Percentiles rank a stretch among this genome's conserved stretches.
Evolutionary conservation across 23 red algal genomes (phyloP).

Genomic region (Agarophyton chilense): DNA sequence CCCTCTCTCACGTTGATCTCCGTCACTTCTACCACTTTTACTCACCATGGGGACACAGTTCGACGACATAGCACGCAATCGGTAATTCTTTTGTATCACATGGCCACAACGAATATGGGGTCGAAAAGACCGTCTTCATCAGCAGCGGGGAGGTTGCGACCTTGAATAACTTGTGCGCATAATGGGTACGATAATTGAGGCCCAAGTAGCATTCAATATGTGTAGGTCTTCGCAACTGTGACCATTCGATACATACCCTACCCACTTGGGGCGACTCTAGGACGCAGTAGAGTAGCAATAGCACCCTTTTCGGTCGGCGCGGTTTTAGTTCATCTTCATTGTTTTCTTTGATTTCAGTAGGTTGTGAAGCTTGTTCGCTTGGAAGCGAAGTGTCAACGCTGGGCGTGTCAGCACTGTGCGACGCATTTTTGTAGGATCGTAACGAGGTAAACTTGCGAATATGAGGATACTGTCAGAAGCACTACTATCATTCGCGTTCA

Average conservation of each 20-base stretch:
- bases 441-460: slow-evolving; percentile 37
- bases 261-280: background rate
- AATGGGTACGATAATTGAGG: slow-evolving; percentile 64
- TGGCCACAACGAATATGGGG: slow-evolving; percentile 66
- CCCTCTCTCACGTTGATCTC: slow-evolving; percentile 74
- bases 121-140: slow-evolving; percentile 83
- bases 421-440: slow-evolving; percentile 46
- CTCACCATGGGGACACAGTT: slow-evolving; percentile 77
- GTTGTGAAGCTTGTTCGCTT: too few relatives aligned
- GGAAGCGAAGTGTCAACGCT: background rate
- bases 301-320: background rate
- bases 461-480: slow-evolving; percentile 71
- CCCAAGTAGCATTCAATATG: slow-evolving; percentile 58
- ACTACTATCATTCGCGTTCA: slow-evolving; percentile 50
- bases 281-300: too few relatives aligned
- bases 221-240: slow-evolving; percentile 40
- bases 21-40: slow-evolving; percentile 69
- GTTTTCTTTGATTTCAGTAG: background rate
- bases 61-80: slow-evolving; percentile 41
- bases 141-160: slow-evolving; percentile 79
- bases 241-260: background rate
- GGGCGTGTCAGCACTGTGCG: background rate
- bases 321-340: slow-evolving; percentile 16
- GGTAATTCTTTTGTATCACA: slow-evolving; percentile 61
- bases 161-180: slow-evolving; percentile 66